These are phyloP conservation scores for Yamadazyma membranifaciens DNA, from an alignment of 1,139 yeast genomes.

Conservation along the genomic window DNA sequence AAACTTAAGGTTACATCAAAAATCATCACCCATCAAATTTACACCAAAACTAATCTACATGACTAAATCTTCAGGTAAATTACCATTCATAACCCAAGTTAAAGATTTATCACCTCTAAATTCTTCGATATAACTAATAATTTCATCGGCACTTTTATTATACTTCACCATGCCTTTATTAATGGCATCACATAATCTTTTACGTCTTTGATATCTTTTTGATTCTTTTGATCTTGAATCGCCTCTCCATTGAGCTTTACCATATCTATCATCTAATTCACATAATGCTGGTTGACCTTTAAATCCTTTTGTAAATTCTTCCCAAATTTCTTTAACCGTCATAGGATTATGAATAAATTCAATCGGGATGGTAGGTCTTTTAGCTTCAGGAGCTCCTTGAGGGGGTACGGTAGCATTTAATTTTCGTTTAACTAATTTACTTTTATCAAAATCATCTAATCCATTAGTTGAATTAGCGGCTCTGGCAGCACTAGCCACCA, in stretches of 20 bases:
- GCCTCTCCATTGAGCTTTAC: constrained; percentile 49
- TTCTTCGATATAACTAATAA: constrained; percentile 41
- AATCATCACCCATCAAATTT: constrained; percentile 2
- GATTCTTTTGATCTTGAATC: constrained; percentile 48
- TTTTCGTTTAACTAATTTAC: constrained; percentile 15
- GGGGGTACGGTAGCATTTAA: constrained; percentile 7
- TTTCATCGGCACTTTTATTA: constrained; percentile 43
- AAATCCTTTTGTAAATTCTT: constrained; percentile 47
- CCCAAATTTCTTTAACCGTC: constrained; percentile 46
- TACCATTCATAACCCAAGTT: constrained; percentile 53
- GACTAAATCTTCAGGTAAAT: constrained; percentile 38
- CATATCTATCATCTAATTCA: constrained; percentile 44
- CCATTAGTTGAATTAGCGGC: constrained; percentile 11
- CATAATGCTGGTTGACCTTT: constrained; percentile 46
- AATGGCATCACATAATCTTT: constrained; percentile 46
- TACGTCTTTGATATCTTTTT: constrained; percentile 45
- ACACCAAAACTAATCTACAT: constrained; percentile 3
- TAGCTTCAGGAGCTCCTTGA: constrained; percentile 14
- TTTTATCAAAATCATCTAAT: constrained; percentile 17
- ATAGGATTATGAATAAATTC: constrained; percentile 47
- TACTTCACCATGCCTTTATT: constrained; percentile 42
- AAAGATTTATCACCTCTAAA: constrained; percentile 45
- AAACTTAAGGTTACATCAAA: too few relatives aligned
- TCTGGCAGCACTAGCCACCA: constrained; percentile 35
- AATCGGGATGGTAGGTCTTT: constrained; percentile 36